Evolutionary conservation across 805 yeast species (phyloP).

Genomic region (Suhomyces faveliae): DNA sequence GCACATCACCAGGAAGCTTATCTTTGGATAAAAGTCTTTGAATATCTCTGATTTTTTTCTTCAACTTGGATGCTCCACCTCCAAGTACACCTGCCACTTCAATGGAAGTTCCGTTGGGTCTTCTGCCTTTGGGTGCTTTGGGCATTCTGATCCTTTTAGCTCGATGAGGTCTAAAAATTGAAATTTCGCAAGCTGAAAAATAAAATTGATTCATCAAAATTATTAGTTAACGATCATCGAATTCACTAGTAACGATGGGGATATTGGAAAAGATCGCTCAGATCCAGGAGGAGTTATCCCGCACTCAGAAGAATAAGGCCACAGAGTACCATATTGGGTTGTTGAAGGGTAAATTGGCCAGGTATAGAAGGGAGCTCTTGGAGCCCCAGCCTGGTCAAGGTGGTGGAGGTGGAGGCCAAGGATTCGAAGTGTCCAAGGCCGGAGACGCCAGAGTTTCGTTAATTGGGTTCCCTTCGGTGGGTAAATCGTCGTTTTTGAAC

Average conservation of each 20-base stretch:
- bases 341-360: conserved; percentile 89
- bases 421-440: conserved; percentile 91
- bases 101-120: conserved; percentile 19
- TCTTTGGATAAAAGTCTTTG: conserved; percentile 66
- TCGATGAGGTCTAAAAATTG: background rate
- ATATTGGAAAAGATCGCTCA: conserved; percentile 71
- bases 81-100: conserved; percentile 32
- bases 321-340: conserved; percentile 96
- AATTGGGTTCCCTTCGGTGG: conserved; percentile 97
- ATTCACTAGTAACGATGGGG: conserved; percentile 12
- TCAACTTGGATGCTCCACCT: conserved; percentile 53
- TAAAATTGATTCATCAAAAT: background rate
- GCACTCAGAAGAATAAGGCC: conserved; percentile 97
- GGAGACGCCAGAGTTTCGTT: conserved; percentile 96
- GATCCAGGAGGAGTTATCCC: conserved; percentile 88
- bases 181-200: background rate
- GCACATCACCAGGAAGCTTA: conserved; percentile 59
- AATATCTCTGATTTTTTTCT: conserved; percentile 83
- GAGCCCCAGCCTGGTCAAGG: conserved; percentile 84
- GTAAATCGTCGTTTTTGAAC: conserved; percentile 86
- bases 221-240: too few relatives aligned
- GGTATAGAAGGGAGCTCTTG: conserved; percentile 84
- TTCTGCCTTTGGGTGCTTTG: conserved; percentile 15
- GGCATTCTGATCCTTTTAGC: conserved; percentile 13
- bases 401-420: conserved; percentile 74